A percentile compares a stretch with the other conserved stretches of the same genome.
These are phyloP conservation scores for Boletellus ananiceps DNA, from an alignment of 768 basidiomycete species.

Conservation along the genomic window DNA sequence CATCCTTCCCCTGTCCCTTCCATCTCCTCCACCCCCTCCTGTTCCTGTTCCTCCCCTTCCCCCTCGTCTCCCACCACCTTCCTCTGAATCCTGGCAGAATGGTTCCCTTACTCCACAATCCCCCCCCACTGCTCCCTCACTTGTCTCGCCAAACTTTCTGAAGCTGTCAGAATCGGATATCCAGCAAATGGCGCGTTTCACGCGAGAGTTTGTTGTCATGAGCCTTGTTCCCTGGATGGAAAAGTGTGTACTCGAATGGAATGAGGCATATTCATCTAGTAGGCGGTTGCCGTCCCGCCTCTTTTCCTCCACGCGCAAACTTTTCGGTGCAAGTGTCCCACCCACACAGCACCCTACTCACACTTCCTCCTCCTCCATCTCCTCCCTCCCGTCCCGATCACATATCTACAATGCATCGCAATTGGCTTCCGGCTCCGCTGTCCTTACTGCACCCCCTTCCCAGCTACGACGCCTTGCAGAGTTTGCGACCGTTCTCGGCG, in stretches of 20 bases:
- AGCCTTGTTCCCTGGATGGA: constrained; percentile 97
- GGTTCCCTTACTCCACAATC: constrained; percentile 4
- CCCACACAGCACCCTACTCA: constrained; percentile 41
- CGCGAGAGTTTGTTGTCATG: constrained; percentile 85
- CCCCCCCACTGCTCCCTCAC: not conserved
- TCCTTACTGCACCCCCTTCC: constrained; percentile 41
- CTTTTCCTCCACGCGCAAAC: constrained; percentile 80
- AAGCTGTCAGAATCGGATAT: constrained; percentile 69
- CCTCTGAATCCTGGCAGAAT: constrained; percentile 22
- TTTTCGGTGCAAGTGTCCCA: constrained; percentile 65
- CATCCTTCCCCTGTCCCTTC: constrained; percentile 59
- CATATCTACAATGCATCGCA: constrained; percentile 35
- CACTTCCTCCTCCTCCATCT: constrained; percentile 35
- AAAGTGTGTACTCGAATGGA: constrained; percentile 89
- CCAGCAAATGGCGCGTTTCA: constrained; percentile 67
- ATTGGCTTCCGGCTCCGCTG: constrained; percentile 17
- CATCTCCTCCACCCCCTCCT: constrained; percentile 58
- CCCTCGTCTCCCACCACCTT: constrained; percentile 61
- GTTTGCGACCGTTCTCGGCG: constrained; percentile 89
- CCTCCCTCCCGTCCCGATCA: constrained; percentile 35
- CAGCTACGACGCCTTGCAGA: constrained; percentile 90
- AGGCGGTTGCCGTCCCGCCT: constrained; percentile 76
- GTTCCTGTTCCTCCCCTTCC: constrained; percentile 61
- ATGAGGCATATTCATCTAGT: constrained; percentile 78
- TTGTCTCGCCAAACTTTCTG: constrained; percentile 33